Base-by-base conservation (phyloP, 768 basidiomycete genomes). In the Russula vinacea region DNA sequence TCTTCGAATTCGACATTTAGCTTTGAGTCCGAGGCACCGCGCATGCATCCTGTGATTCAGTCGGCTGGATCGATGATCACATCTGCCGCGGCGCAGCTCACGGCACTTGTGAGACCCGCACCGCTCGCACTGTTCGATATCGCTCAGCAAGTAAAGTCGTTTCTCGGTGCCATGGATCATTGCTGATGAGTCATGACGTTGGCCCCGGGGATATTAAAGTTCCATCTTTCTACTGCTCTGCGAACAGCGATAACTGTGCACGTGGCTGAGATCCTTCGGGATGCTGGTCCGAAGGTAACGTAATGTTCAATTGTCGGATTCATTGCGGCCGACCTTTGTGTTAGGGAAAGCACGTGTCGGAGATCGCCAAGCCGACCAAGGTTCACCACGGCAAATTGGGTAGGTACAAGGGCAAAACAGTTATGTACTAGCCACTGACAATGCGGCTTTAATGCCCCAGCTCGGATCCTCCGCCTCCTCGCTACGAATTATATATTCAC, bases 341-440 rank as follows among this genome's bases (percentile, higher is more conserved):
- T 42, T 62, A 76, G 76, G 78, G 78, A 0, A 60, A 77, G 26
- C 78, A 80, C 40, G 71, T 74, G n/a, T 63, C 71, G 8, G 76
- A 78, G 7, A 78, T 80, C 44, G 76, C 74, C 14, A 70, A 67
- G 26, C 74, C 72, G 24, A 73, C 71, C 54, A 67, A 66, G 5
- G 68, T 76, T 52, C 71, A 76, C 50, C 62, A 73, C 2, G 56
- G 65, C n/a, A 77, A 77, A 62, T 67, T 80, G 3, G 75, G 78
- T 78, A 63, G 11, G 69, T 70, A 10, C 49, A 13, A 37, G 10
- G 24, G 2, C 5, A 29, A 29, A 24, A 9, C 5, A 5, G 5
- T 14, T 29, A 22, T 17, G 40, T 35, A 9, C 19, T n/a, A 3
- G 22, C 24, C 11, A 8, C 19, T 37, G 11, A 45, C 26, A 14